Evolutionary conservation across 2,329 filamentous ascomycete species (phyloP), one percentile per base, ranked within the genome.

Genomic region (Colletotrichum sp.): DNA sequence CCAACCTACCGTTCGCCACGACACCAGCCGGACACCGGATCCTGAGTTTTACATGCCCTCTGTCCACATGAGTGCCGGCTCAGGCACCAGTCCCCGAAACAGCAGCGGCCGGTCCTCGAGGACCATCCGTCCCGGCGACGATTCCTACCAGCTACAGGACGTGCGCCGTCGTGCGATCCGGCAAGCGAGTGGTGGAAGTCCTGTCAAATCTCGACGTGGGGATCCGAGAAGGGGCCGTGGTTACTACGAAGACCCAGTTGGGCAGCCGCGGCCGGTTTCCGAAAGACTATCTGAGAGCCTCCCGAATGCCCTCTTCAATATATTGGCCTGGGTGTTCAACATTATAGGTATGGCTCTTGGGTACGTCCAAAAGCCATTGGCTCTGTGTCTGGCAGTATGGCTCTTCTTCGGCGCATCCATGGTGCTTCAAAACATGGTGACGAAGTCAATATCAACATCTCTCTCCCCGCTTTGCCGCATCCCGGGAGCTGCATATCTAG

Each of bases 401-500:
- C 83, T 94, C 15, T 86, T 91, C 43, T 86, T 92, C 32, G 91
- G 92, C 65, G 86, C 89, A 24, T 82, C 91, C 65, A 89, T 93
- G 52, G 84, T 94, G 26, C 86, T 90, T 3, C 89, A 91, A 61
- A 93, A 92, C 80, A 89, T 93, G 80, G 82, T 94, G 34, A 92
- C 91, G 18, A 88, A 87, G 64, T 93, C 91, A 3, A 83, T 94
- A 70, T 88, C 89, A 64, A 85, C 89, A 12, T 92, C 93, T 1
- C 83, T 96, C 3, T 92, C 93, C 1, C 94, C 94, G 0, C 78
- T 96, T 24, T 96, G 94, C 80, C 89, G 90, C 24, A 85, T 96
- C 3, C 94, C 94, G 1, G 93, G 93, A 36, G 88, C 86, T 3
- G 90, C 91, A 3, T 85, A 90, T 36, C 81, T 95, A 7, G 86